A percentile compares a stretch with the other conserved stretches of the same genome.
Evolutionary conservation across 306 rosid species (phyloP).

Genomic region (Ochetophila trinervis): DNA sequence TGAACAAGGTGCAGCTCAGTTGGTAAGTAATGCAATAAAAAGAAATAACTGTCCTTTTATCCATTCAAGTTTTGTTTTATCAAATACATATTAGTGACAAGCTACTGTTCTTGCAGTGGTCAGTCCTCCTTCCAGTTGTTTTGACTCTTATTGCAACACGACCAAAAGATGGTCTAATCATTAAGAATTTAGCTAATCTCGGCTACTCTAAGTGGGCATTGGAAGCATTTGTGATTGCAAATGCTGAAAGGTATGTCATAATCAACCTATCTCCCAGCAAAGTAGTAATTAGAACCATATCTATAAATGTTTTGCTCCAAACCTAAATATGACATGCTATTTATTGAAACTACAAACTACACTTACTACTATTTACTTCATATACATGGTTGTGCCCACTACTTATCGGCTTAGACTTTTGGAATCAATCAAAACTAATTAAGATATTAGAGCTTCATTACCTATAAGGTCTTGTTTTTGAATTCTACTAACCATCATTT

Average conservation of each 20-base stretch:
- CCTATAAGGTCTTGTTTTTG: no score
- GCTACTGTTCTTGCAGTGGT: conserved; percentile 60
- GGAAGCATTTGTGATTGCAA: conserved; percentile 78
- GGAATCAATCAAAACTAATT: no score
- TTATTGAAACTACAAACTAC: no score
- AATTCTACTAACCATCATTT: no score
- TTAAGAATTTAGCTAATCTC: conserved; percentile 57
- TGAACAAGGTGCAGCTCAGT: conserved; percentile 93
- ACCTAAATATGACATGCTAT: not conserved
- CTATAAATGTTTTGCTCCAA: not conserved
- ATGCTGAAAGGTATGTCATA: conserved; percentile 74
- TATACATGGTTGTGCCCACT: no score
- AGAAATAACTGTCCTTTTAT: conserved; percentile 5
- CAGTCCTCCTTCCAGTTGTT: conserved; percentile 93
- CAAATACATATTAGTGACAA: conserved; percentile 24
- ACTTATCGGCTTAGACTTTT: no score
- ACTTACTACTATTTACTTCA: no score
- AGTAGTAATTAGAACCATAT: not conserved
- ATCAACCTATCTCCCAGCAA: not conserved
- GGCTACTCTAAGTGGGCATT: conserved; percentile 96
- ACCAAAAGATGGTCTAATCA: conserved; percentile 39
- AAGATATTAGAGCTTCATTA: no score
- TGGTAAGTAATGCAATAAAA: conserved; percentile 44
- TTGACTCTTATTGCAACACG: conserved; percentile 80
- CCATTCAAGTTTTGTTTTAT: not conserved